Percentiles rank a stretch among this genome's conserved stretches.
These are phyloP conservation scores for Solanum lignicaule DNA, from an alignment of 257 asterid species.

Conservation along the genomic window DNA sequence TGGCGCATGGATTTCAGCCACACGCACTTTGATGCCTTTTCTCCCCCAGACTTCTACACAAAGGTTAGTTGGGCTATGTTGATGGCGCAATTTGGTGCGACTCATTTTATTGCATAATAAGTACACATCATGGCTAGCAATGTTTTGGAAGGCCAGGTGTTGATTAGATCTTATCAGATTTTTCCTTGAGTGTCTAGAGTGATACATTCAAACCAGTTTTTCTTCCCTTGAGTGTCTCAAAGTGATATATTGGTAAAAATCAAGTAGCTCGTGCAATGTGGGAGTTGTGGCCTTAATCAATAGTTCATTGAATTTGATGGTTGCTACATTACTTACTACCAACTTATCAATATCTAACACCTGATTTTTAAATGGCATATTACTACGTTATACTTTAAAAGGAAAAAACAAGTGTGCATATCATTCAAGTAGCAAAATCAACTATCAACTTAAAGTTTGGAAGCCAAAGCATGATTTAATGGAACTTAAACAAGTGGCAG, in stretches of 20 bases:
- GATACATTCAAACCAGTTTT: background rate
- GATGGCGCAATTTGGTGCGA: background rate
- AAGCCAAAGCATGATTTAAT: background rate
- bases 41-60: constrained; percentile 96
- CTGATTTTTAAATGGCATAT: background rate
- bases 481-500: background rate
- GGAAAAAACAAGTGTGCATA: background rate
- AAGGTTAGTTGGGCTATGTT: constrained; percentile 35
- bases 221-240: background rate
- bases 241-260: background rate
- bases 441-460: background rate
- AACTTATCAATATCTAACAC: background rate
- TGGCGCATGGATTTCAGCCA: constrained; percentile 98
- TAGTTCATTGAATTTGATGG: background rate
- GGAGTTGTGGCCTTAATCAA: background rate
- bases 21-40: constrained; percentile 79
- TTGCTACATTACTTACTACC: background rate
- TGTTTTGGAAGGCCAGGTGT: background rate
- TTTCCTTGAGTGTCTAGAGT: background rate
- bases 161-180: background rate
- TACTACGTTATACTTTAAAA: background rate
- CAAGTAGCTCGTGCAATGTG: background rate
- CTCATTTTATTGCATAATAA: background rate
- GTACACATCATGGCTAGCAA: background rate
- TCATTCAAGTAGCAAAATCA: background rate